Base-by-base conservation (phyloP, 495 filamentous ascomycete species). In the Tuber umbilicatum region DNA sequence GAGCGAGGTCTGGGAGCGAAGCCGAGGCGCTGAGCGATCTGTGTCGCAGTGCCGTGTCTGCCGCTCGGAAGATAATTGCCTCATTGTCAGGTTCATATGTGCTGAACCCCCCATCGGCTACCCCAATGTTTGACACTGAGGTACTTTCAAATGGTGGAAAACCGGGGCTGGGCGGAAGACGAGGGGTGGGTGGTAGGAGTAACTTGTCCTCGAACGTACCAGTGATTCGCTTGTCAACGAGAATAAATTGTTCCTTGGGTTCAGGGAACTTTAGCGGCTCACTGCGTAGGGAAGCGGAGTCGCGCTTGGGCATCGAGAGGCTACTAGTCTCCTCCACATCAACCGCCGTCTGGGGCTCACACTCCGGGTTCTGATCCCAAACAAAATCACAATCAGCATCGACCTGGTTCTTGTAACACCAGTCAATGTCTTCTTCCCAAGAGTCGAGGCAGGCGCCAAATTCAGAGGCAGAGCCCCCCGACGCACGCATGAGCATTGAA, bases 351-450 rank as follows among this genome's bases (percentile, higher is more conserved):
- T 86, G 83, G n/a, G 55, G 3, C 27, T 10, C 55, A 31, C 55
- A 64, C 9, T 85, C 75, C 31, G 85, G 86, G 14, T 77, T 81
- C 69, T 89, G 87, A 69, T 90, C 87, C 93, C 93, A 97, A 75
- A 95, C 91, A 76, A 94, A 97, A 78, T 97, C 89, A 81, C 92
- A 97, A 78, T 93, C 89, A 1, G 93, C 93, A 83, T 97, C 94
- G 12, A 91, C 93, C 69, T 90, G 93, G 83, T 95, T 89, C 76
- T 97, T 92, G 80, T 97, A 98, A 82, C 91, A 95, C 83, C 92
- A 97, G 82, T 97, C 94, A 78, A 98, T 94, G 78, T 94, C 93
- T 67, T 94, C 92, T 80, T 98, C 94, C 94, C 94, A 98, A 35
- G 87, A 90, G 50, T 89, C 88, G 39, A 87, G 81, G 9, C 81